These are phyloP conservation scores for Beauveria sp. DNA, from an alignment of 2,329 filamentous ascomycete genomes.

Conservation along the genomic window DNA sequence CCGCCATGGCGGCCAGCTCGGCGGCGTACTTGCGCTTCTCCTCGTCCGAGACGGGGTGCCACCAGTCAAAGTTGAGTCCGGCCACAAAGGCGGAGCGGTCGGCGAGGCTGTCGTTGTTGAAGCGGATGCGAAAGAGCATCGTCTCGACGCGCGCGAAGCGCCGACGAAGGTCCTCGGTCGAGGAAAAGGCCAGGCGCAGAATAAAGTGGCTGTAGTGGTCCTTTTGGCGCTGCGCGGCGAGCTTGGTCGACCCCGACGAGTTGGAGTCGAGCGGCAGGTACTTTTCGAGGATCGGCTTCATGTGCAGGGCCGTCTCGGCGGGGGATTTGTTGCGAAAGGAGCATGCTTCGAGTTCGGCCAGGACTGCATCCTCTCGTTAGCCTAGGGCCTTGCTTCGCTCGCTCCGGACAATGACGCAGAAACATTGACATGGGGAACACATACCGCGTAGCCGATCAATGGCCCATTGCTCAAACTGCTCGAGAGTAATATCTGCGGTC, in stretches of 20 bases:
- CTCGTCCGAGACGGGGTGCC: slow-evolving; percentile 72
- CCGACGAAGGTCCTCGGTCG: slow-evolving; percentile 81
- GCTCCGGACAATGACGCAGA: neutral
- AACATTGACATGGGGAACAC: neutral
- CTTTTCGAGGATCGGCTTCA: slow-evolving; percentile 81
- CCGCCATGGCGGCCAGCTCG: slow-evolving; percentile 48
- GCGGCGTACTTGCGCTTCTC: slow-evolving; percentile 61
- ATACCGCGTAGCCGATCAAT: slow-evolving; percentile 80
- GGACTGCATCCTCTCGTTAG: slow-evolving; percentile 44
- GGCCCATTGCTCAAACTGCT: slow-evolving; percentile 98
- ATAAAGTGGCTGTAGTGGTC: slow-evolving; percentile 99
- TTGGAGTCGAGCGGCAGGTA: slow-evolving; percentile 75
- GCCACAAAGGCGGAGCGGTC: slow-evolving; percentile 74
- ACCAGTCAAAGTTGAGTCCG: slow-evolving; percentile 77
- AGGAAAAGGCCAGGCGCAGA: slow-evolving; percentile 82
- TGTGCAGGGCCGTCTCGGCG: slow-evolving; percentile 75
- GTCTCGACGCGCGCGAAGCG: slow-evolving; percentile 84
- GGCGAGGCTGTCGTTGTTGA: slow-evolving; percentile 64
- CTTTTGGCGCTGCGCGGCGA: slow-evolving; percentile 73
- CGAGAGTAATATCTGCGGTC: slow-evolving; percentile 88
- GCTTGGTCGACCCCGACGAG: slow-evolving; percentile 50
- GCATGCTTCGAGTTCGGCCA: slow-evolving; percentile 86
- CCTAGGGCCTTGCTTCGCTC: neutral
- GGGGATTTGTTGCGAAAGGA: slow-evolving; percentile 85
- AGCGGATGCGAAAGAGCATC: slow-evolving; percentile 77